Percentiles rank a stretch among this genome's conserved stretches.
These are phyloP conservation scores for Fusarium mexicanum DNA, from an alignment of 2,329 filamentous ascomycete genomes.

Conservation along the genomic window DNA sequence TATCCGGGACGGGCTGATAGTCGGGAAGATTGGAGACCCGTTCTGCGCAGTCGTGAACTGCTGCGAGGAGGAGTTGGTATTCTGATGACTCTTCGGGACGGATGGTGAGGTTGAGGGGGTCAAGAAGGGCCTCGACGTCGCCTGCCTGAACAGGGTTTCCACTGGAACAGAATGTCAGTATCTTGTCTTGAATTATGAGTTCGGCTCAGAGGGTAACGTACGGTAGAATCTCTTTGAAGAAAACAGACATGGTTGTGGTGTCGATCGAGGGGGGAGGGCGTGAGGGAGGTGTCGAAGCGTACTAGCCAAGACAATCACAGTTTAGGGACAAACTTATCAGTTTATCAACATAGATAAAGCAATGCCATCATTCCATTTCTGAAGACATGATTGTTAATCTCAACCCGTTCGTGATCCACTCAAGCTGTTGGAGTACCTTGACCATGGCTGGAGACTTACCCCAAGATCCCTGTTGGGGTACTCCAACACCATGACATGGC, in stretches of 20 bases:
- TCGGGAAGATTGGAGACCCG: slow-evolving; percentile 56
- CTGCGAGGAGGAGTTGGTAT: slow-evolving; percentile 59
- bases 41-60: slow-evolving; percentile 62
- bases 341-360: neutral
- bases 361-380: neutral
- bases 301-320: neutral
- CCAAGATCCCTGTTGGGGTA: slow-evolving; percentile 12
- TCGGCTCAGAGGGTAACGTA: neutral
- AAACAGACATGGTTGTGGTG: slow-evolving; percentile 49
- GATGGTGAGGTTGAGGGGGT: slow-evolving; percentile 50
- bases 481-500: neutral
- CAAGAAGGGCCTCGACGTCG: slow-evolving; percentile 51
- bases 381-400: neutral
- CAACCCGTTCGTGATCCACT: neutral
- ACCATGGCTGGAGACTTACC: neutral
- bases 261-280: neutral
- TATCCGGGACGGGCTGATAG: slow-evolving; percentile 55
- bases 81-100: slow-evolving; percentile 52
- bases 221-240: slow-evolving; percentile 52
- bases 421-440: neutral
- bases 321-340: neutral
- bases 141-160: slow-evolving; percentile 54
- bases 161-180: slow-evolving; percentile 17
- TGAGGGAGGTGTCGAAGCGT: neutral
- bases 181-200: too few relatives aligned